phyloP scores from a whole-genome alignment of 1,284 basidiomycete species.

The Boletus mariae region DNA sequence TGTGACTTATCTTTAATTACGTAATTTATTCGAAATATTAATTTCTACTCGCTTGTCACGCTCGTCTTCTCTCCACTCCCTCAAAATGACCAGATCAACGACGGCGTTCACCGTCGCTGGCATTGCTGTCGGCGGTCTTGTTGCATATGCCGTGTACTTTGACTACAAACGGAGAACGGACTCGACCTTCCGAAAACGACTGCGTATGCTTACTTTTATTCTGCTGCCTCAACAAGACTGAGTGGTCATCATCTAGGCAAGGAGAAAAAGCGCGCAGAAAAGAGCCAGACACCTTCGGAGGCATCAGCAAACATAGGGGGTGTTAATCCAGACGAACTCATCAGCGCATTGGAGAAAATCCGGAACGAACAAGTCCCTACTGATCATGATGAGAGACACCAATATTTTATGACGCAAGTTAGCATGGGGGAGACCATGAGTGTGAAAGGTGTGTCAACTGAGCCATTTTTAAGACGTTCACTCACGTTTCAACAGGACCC shows the following conservation, averaged over 20 bases:
- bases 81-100: constrained; percentile 42
- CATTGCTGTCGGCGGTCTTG: constrained; percentile 60
- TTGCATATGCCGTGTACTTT: constrained; percentile 88
- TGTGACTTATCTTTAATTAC: constrained; percentile 16
- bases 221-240: background rate
- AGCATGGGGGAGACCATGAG: constrained; percentile 84
- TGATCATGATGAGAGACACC: constrained; percentile 73
- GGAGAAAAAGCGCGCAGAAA: constrained; percentile 86
- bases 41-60: constrained; percentile 11
- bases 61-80: constrained; percentile 4
- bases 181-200: constrained; percentile 80
- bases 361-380: constrained; percentile 64
- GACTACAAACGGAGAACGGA: constrained; percentile 94
- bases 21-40: constrained; percentile 17
- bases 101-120: constrained; percentile 61
- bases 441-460: constrained; percentile 56
- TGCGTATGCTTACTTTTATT: constrained; percentile 60
- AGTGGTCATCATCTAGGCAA: constrained; percentile 54
- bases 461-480: background rate
- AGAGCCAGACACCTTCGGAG: constrained; percentile 67
- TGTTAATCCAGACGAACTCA: constrained; percentile 51
- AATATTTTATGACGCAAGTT: constrained; percentile 90
- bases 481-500: constrained; percentile 54
- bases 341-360: constrained; percentile 58
- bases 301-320: constrained; percentile 33